Evolutionary conservation across 2,329 filamentous ascomycete species (phyloP), one percentile per base, ranked within the genome.

Genomic region (Aspergillus neotritici): DNA sequence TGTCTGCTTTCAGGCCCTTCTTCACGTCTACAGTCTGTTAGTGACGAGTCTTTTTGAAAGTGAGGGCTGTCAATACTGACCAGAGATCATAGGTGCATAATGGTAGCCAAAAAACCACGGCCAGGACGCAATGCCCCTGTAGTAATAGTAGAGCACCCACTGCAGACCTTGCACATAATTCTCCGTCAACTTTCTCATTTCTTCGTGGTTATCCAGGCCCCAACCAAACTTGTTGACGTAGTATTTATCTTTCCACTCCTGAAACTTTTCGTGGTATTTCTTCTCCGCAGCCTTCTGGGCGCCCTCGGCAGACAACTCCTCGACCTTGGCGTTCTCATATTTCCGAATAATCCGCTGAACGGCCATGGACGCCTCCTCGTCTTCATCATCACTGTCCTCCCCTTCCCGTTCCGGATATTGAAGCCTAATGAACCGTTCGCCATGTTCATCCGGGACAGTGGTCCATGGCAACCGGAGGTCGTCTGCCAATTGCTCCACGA

Each of bases 81-180:
- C 83, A 52, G 88, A 94, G 44, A 96, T 98, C 80, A 97, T 88
- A 1, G 93, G 93, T 8, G 94, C 86, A 67, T 98, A 98, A 68
- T 98, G 94, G 66, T 95, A 98, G 48, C 77, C 76, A 67, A 96
- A 98, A 70, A 87, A 98, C 93, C 93, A 98, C 11, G 93, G 89
- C 93, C 93, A 98, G 10, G 91, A 97, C 12, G 88, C 93, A 47
- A 98, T 93, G 49, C 93, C 93, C 41, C 84, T 84, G 70, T 98
- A 98, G 69, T 98, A 98, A 72, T 98, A 98, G 67, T 85, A 96
- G 38, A 98, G 74, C 34, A 98, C 93, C 94, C 93, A 98, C 65
- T 98, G 93, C 48, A 98, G 72, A 48, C 93, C 93, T 68, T 98
- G 87, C 5, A 98, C 89, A 58, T 98, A 98, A 68, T 97, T 98